Evolutionary conservation across 148 eudicot species (phyloP), one percentile per base, ranked within the genome.

Genomic region (Vaccinium macrocarpon): DNA sequence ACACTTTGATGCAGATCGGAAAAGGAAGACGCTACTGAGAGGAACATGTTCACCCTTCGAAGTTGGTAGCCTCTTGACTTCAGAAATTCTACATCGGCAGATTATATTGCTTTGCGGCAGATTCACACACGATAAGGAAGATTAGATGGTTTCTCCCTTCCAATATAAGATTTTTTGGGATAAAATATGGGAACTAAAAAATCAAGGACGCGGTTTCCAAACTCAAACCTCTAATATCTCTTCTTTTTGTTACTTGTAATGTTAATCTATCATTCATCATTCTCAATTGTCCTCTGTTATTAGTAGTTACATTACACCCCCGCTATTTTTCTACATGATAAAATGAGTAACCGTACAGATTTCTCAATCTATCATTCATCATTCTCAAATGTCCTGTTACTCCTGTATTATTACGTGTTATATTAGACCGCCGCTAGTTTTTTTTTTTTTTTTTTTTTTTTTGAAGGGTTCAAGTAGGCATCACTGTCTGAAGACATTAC

Each of bases 401-500:
- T 42, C 46, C 46, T 9, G 23, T 64, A 23, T 64, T 23, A 23
- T 64, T 23, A 64, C 70, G 23, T 64, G 32, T 64, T 23, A 64
- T 13, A 10, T 23, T 62, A 62, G 70, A 62, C 70, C 1, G 29
- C 32, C 5, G 13, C 71, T 64, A 9, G 29, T n/a, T 46, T 76
- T 23, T n/a, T n/a, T n/a, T 46, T 76, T 23, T n/a, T 46, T 76
- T 23, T n/a, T 46, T 76, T 23, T n/a, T 46, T 76, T 23, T 13
- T 50, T 1, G 6, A 59, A 38, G 46, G 82, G 50, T 42, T n/a
- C 55, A 61, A 80, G 35, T 61, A n/a, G 29, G 72, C 55, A 80
- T 61, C 51, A 23, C 21, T 11, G 53, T 5, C 11, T n/a, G 38
- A 27, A 29, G 50, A 78, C 71, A 89, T 91, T 84, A 94, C 98